phyloP scores from a whole-genome alignment of 2,329 filamentous ascomycete genomes.

The Metarhizium anisopliae region DNA sequence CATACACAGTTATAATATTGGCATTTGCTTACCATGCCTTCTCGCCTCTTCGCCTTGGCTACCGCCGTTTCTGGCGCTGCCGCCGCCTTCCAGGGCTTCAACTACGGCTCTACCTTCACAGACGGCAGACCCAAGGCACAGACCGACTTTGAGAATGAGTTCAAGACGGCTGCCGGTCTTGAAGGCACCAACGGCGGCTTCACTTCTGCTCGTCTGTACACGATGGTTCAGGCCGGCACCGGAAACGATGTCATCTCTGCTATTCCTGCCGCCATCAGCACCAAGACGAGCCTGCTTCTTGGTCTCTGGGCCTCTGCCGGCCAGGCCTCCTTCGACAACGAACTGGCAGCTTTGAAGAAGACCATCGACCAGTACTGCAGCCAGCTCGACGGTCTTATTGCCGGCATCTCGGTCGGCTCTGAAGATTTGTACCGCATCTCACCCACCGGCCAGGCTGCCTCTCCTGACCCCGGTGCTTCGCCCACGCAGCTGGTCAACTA shows the following conservation, averaged over 20 bases:
- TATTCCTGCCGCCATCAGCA: constrained; percentile 75
- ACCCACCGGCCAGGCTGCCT: constrained; percentile 54
- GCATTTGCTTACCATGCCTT: constrained; percentile 6
- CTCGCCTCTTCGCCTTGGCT: constrained; percentile 24
- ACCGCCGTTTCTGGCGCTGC: constrained; percentile 23
- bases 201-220: constrained; percentile 65
- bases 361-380: constrained; percentile 62
- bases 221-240: constrained; percentile 62
- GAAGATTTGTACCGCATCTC: constrained; percentile 82
- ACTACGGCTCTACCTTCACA: constrained; percentile 58
- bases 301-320: constrained; percentile 76
- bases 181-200: constrained; percentile 53
- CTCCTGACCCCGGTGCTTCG: constrained; percentile 52
- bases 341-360: constrained; percentile 61
- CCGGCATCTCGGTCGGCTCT: constrained; percentile 76
- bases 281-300: constrained; percentile 69
- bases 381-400: constrained; percentile 56
- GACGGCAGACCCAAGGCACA: constrained; percentile 51
- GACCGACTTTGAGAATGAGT: constrained; percentile 60
- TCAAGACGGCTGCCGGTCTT: constrained; percentile 55
- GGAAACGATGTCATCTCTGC: constrained; percentile 57
- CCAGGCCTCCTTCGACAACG: constrained; percentile 54
- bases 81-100: constrained; percentile 55
- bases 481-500: constrained; percentile 58
- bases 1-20: not conserved